phyloP scores from a whole-genome alignment of 345 rosid species.

The Citrus unshiu region DNA sequence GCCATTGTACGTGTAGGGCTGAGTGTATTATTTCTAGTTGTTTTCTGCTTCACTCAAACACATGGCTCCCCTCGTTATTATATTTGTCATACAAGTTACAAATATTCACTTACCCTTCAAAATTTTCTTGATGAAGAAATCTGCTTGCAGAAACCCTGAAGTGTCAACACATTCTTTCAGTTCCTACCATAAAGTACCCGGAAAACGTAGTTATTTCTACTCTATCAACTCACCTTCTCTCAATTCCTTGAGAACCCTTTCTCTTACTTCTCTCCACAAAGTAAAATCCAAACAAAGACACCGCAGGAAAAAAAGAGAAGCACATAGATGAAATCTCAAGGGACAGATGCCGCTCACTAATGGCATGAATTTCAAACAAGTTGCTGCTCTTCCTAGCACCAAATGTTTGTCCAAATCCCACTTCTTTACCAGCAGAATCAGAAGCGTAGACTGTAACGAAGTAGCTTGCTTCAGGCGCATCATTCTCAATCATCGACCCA shows the following conservation, averaged over 20 bases:
- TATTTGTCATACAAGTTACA: too few relatives aligned
- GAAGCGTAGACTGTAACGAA: slow-evolving; percentile 32
- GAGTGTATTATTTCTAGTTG: too few relatives aligned
- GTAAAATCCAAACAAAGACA: slow-evolving; percentile 26
- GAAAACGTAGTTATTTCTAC: background rate
- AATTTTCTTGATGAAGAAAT: background rate
- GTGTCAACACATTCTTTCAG: background rate
- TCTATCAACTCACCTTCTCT: background rate
- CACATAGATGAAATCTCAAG: slow-evolving; percentile 33
- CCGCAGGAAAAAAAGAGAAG: slow-evolving; percentile 33
- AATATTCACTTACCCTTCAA: background rate
- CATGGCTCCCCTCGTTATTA: too few relatives aligned
- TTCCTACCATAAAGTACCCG: background rate
- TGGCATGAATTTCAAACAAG: slow-evolving; percentile 29
- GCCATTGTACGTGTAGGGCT: background rate
- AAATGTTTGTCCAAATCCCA: slow-evolving; percentile 36
- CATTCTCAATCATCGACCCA: slow-evolving; percentile 23
- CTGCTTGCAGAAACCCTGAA: background rate
- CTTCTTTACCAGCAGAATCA: slow-evolving; percentile 17
- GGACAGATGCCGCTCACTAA: slow-evolving; percentile 31
- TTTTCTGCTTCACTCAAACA: too few relatives aligned
- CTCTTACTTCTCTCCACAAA: slow-evolving; percentile 29
- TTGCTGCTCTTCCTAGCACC: slow-evolving; percentile 9
- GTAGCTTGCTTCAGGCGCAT: slow-evolving; percentile 33
- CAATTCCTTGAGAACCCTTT: background rate